Percentiles rank a stretch among this genome's conserved stretches.
phyloP scores from a whole-genome alignment of 345 rosid genomes.

The Excoecaria cochinchinensis region DNA sequence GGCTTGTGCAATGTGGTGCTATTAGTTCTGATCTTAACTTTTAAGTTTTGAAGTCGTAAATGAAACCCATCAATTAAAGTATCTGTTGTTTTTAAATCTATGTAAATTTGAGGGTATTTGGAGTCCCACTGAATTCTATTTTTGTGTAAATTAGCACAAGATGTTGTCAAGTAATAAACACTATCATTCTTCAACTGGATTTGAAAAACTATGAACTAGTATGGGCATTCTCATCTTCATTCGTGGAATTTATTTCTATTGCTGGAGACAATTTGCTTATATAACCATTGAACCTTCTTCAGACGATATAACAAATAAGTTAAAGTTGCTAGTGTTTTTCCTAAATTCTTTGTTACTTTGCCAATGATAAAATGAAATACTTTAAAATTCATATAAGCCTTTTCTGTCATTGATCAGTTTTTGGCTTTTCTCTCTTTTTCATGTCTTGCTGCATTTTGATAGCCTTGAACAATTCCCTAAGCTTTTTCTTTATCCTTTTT shows the following conservation, averaged over 20 bases:
- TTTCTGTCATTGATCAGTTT: background rate
- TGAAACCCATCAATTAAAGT: background rate
- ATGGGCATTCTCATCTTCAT: background rate
- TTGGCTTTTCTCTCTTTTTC: background rate
- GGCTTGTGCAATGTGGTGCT: too few species aligned
- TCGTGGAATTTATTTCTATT: background rate
- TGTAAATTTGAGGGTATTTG: background rate
- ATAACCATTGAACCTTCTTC: background rate
- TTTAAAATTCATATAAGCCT: too few species aligned
- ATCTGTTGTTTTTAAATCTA: background rate
- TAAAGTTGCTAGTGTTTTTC: background rate
- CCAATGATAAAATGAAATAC: background rate
- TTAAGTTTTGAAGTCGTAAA: background rate
- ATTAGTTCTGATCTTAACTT: too few species aligned
- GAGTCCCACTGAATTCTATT: background rate
- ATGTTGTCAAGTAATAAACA: background rate
- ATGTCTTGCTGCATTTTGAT: background rate
- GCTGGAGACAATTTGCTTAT: background rate
- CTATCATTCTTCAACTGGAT: background rate
- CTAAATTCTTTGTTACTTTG: background rate
- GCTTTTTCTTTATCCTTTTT: too few species aligned
- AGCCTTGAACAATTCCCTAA: too few species aligned
- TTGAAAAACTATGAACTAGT: background rate
- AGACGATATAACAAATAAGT: background rate
- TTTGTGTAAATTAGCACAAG: background rate